Conservation (phyloP, 305 asterid species). For the Stenogyne calaminthoides region DNA sequence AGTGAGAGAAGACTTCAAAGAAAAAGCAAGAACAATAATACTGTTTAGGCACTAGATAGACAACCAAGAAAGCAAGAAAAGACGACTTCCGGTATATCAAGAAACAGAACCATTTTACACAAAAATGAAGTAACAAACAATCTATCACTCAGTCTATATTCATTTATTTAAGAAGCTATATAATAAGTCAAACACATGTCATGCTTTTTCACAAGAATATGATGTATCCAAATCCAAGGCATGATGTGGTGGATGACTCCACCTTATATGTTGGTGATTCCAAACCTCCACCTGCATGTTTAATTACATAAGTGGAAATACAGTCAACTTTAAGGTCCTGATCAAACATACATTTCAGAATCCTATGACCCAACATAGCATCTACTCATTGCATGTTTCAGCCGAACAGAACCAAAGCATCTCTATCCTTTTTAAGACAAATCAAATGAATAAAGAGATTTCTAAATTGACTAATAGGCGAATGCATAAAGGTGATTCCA, state of each 20-base stretch:
- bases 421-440: neutral
- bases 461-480: conserved; percentile 6
- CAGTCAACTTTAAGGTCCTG: neutral
- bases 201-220: conserved; percentile 11
- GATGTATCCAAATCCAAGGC: neutral
- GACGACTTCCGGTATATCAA: conserved; percentile 1
- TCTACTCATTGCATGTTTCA: neutral
- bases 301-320: neutral
- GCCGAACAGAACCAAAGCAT: neutral
- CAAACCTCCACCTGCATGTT: neutral
- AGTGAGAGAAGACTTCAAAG: conserved; percentile 64
- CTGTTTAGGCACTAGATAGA: conserved; percentile 4
- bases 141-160: conserved; percentile 1
- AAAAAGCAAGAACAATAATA: conserved; percentile 26
- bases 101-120: neutral
- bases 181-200: conserved; percentile 5
- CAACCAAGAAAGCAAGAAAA: conserved; percentile 17
- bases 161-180: conserved; percentile 8
- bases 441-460: neutral
- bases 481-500: no score
- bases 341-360: neutral
- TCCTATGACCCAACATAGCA: conserved; percentile 14
- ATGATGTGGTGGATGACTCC: conserved; percentile 13
- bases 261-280: conserved; percentile 16
- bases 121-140: conserved; percentile 12